Evolutionary conservation across 1,284 basidiomycete species (phyloP), one percentile per base, ranked within the genome.

Genomic region (Inonotus obliquus): DNA sequence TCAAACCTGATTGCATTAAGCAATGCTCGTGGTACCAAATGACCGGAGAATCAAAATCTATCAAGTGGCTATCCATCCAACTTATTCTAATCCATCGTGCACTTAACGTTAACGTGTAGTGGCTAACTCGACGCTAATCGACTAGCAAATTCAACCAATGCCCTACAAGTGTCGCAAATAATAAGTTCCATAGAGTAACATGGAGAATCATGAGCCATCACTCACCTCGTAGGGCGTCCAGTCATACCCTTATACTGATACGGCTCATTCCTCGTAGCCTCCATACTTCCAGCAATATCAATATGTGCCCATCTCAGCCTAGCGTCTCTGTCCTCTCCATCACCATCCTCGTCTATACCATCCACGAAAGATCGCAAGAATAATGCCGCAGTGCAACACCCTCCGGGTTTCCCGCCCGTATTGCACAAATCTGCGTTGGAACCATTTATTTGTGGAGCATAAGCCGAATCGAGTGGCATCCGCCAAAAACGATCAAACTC

Each of bases 371-470:
- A 77, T 73, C 92, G 92, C 63, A 96, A 79, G 85, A 96, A 96
- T 47, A 95, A 78, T 4, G 94, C 93, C 2, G 93, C 94, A 1
- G 92, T 94, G 72, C 84, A 87, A 55, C 84, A 80, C 29, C 92
- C 93, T 13, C 77, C 93, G n/a, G 84, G 77, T 48, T 76, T 78
- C 23, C 92, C 92, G 55, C 92, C 91, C 14, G 78, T 83, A 66
- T 94, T 95, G 72, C 88, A 87, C 19, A 94, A 77, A 72, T 95
- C 93, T 9, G 91, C 90, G 69, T 93, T 93, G 37, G 85, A 88
- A 4, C 79, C 78, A 69, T 85, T 75, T 69, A 96, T 95, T 71
- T 92, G 91, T 19, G 84, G 81, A 1, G 84, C 84, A 68, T 81
- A 96, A 61, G 87, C 87, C 60, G 94, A 91, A 67, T 89, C 86